These are phyloP conservation scores for Athelia sp. DNA, from an alignment of 1,284 basidiomycete genomes.

Conservation along the genomic window DNA sequence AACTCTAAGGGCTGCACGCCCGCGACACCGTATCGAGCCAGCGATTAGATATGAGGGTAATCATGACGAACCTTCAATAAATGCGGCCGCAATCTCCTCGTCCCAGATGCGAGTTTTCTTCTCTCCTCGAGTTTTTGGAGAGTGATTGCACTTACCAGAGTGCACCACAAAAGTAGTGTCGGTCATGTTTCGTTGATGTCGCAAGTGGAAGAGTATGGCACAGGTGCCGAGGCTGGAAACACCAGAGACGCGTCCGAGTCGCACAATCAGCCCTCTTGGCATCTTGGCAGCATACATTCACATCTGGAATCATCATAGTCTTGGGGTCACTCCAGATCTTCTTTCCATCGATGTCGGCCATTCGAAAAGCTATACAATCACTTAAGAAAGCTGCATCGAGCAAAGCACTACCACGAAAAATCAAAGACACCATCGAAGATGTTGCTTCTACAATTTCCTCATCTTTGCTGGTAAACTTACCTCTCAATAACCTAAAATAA, in stretches of 20 bases:
- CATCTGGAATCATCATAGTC: neutral
- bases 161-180: neutral
- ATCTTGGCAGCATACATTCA: neutral
- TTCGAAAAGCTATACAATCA: conserved; percentile 17
- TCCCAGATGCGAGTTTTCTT: neutral
- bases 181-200: neutral
- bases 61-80: neutral
- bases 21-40: too few relatives aligned
- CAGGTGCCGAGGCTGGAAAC: too few relatives aligned
- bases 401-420: conserved; percentile 10
- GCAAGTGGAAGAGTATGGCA: too few relatives aligned
- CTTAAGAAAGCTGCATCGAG: conserved; percentile 17
- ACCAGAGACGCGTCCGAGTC: neutral
- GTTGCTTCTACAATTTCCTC: conserved; percentile 25
- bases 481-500: neutral
- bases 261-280: too few relatives aligned
- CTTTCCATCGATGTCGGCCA: conserved; percentile 11
- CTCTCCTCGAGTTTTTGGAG: neutral
- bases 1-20: neutral
- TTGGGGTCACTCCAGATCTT: too few relatives aligned
- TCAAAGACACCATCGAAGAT: conserved; percentile 19
- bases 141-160: neutral
- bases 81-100: neutral
- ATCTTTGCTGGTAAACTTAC: conserved; percentile 24
- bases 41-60: too few relatives aligned